A percentile compares a stretch with the other conserved stretches of the same genome.
Evolutionary conservation across 2,329 filamentous ascomycete species (phyloP).

Genomic region (Fusarium sp.): DNA sequence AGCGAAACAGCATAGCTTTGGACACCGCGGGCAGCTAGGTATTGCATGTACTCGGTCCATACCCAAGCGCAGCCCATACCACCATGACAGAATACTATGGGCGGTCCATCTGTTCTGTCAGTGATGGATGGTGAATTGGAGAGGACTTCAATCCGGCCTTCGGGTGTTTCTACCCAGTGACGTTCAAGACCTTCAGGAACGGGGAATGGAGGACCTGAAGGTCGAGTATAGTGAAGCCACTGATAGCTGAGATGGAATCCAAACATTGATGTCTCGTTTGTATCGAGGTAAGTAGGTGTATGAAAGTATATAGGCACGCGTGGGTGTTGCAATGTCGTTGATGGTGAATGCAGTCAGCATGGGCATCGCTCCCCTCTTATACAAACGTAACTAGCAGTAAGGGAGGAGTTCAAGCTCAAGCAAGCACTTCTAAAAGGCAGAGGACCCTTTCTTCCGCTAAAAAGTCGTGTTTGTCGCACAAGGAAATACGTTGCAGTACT

Average conservation of each 20-base stretch:
- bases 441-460: background rate
- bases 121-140: conserved; percentile 50
- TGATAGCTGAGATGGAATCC: conserved; percentile 44
- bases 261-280: conserved; percentile 32
- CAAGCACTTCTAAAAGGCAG: background rate
- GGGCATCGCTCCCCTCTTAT: conserved; percentile 13
- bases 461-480: conserved; percentile 12
- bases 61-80: conserved; percentile 65
- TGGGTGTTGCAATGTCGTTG: background rate
- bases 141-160: conserved; percentile 62
- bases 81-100: conserved; percentile 65
- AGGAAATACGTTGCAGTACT: background rate
- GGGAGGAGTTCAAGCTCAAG: background rate
- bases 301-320: background rate
- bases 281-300: background rate
- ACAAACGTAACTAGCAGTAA: background rate
- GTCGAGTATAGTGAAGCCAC: conserved; percentile 42
- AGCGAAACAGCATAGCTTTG: conserved; percentile 64
- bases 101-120: conserved; percentile 36
- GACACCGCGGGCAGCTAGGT: conserved; percentile 57
- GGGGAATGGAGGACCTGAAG: conserved; percentile 35
- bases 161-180: conserved; percentile 56
- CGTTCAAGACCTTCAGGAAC: conserved; percentile 56
- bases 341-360: background rate
- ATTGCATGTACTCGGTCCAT: conserved; percentile 64